Evolutionary conservation across 129 eudicot species (phyloP).

Genomic region (Logfia minima): DNA sequence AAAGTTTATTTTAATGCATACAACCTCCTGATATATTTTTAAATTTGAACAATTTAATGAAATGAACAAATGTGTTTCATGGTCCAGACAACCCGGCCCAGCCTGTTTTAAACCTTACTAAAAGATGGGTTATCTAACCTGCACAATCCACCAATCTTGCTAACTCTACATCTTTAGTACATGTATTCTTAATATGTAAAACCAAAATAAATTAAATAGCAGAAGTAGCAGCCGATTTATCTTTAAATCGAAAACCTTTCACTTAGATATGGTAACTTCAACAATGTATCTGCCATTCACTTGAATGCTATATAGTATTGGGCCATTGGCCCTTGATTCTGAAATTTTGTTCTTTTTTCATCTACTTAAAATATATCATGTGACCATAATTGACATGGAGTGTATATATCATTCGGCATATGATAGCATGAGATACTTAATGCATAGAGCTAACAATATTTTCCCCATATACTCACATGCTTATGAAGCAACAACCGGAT

Average conservation of each 20-base stretch:
- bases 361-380: neutral
- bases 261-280: too few relatives aligned
- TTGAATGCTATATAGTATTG: neutral
- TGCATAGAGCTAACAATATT: too few relatives aligned
- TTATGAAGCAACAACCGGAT: too few relatives aligned
- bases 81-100: neutral
- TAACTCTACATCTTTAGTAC: too few relatives aligned
- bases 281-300: neutral
- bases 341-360: neutral
- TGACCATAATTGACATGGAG: neutral
- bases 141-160: too few relatives aligned
- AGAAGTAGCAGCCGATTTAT: too few relatives aligned
- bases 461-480: too few relatives aligned
- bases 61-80: neutral
- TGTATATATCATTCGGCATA: neutral
- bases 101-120: neutral
- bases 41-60: neutral
- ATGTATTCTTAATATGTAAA: neutral
- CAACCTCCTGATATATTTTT: neutral
- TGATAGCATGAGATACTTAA: neutral
- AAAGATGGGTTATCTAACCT: neutral
- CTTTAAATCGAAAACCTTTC: too few relatives aligned
- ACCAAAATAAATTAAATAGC: too few relatives aligned
- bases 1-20: neutral
- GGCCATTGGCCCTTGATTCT: neutral